Evolutionary conservation across 768 basidiomycete genomes (phyloP), one percentile per base, ranked within the genome.

Genomic region (Pleurotus eryngii): DNA sequence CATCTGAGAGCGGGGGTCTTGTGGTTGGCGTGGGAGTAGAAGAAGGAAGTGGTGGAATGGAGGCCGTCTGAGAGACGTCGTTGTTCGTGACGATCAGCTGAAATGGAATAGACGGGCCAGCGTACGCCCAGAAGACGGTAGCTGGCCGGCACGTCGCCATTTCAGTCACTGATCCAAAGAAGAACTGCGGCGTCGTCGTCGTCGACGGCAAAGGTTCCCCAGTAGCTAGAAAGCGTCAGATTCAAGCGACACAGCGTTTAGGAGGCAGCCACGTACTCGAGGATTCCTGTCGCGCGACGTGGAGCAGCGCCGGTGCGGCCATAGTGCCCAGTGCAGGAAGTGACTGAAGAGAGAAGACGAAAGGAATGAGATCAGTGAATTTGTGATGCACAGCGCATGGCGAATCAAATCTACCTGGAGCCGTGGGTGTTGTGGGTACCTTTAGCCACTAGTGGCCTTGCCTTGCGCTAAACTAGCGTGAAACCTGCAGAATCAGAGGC

Each of bases 21-120:
- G 22, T 37, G 5, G 35, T 46, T 17, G 35, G n/a, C 22, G 55
- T 17, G 22, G 3, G 15, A 49, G 22, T 20, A 12, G 61, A 51
- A 12, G 60, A 47, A 5, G 55, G 49, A 7, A 56, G 17, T 40
- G 63, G 57, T 8, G 64, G 50, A 18, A 59, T 48, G 12, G 66
- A 55, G 5, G 57, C 9, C 42, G 61, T 58, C 50, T 75, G 72
- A 2, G 58, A 0, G 3, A 77, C 73, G 17, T 65, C 68, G 47
- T 63, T n/a, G 57, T 81, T 78, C 48, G 74, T 73, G 38, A 81
- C 68, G 56, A 68, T 68, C n/a, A 82, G 53, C 5, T 63, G 56
- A 22, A 81, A 46, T 1, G 66, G 22, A 6, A 42, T 59, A 15
- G 64, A 37, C 4, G 72, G 61, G 15, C 76, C 79, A 22, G 4